A percentile compares a stretch with the other conserved stretches of the same genome.
phyloP scores from a whole-genome alignment of 441 rosid genomes.

The Bruguiera hainesii region DNA sequence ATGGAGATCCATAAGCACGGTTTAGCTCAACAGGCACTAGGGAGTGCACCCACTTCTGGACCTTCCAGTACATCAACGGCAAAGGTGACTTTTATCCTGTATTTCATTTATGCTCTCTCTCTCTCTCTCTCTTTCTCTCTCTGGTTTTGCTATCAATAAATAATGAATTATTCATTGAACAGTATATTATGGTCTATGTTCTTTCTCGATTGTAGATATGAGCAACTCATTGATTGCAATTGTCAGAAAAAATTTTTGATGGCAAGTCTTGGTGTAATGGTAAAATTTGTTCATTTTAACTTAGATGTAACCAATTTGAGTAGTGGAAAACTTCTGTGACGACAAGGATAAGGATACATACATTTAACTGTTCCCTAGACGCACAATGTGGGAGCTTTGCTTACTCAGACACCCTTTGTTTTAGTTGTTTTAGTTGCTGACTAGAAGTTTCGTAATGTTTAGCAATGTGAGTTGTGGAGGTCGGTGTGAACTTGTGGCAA shows the following conservation, averaged over 20 bases:
- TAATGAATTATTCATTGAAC: not conserved
- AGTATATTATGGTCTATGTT: not conserved
- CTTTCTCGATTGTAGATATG: too few relatives aligned
- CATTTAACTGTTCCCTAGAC: too few relatives aligned
- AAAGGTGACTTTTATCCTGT: conserved; percentile 39
- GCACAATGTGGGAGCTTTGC: too few relatives aligned
- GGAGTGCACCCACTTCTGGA: conserved; percentile 36
- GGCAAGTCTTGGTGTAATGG: too few relatives aligned
- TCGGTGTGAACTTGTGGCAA: not conserved
- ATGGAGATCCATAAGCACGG: conserved; percentile 58
- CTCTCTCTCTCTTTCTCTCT: not conserved
- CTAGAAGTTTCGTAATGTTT: too few relatives aligned
- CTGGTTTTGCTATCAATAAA: not conserved
- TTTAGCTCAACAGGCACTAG: conserved; percentile 41
- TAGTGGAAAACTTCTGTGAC: too few relatives aligned
- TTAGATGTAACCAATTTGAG: too few relatives aligned
- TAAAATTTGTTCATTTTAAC: too few relatives aligned
- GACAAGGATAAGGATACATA: too few relatives aligned
- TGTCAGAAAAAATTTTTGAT: too few relatives aligned
- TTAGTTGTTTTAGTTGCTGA: not conserved
- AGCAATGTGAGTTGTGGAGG: not conserved
- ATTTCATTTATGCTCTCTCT: not conserved
- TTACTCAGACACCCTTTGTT: not conserved
- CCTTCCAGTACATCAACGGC: conserved; percentile 49
- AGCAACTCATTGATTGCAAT: too few relatives aligned